Evolutionary conservation across 257 asterid species (phyloP), one percentile per base, ranked within the genome.

Genomic region (Osmanthus fragrans): DNA sequence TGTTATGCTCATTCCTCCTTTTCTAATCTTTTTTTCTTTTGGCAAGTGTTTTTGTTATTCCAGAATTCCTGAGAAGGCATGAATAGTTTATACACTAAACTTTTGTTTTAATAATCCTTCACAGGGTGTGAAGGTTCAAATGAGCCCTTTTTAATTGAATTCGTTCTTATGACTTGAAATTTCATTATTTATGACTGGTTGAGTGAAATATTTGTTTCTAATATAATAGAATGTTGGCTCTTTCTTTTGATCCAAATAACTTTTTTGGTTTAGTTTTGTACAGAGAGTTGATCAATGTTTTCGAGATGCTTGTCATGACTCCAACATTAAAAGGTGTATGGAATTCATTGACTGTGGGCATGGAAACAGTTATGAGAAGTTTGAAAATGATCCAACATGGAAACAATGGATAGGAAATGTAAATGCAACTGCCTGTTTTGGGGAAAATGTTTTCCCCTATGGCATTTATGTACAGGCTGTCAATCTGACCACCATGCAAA

Each of bases 211-310:
- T 58, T 23, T 15, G 32, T 23, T 60, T 8, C 18, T 23, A 58
- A 9, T 58, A 58, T 58, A 7, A 58, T 58, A 58, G 32, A 58
- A 11, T 6, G 5, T 9, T 19, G 30, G 7, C 8, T 49, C 7
- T 37, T 25, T 29, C 71, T 65, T 6, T 10, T 58, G 23, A 29
- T 29, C 70, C 40, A n/a, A 76, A 78, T 37, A 30, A 73, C 70
- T 33, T 45, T 77, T 69, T n/a, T 36, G 10, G 74, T 39, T 39
- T 75, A 33, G 70, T 73, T 79, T 11, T 72, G 42, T 70, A 67
- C 73, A 95, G 99, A 88, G 99, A 87, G 97, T 95, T 64, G 90
- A 95, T 78, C 91, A 88, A 80, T 95, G 99, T 86, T 87, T 95
- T 72, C 92, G 89, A 74, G 83, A 93, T 66, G 96, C 96, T 6